Conservation (phyloP, 2,329 filamentous ascomycete genomes). For the Lasiodiplodia theobromae region DNA sequence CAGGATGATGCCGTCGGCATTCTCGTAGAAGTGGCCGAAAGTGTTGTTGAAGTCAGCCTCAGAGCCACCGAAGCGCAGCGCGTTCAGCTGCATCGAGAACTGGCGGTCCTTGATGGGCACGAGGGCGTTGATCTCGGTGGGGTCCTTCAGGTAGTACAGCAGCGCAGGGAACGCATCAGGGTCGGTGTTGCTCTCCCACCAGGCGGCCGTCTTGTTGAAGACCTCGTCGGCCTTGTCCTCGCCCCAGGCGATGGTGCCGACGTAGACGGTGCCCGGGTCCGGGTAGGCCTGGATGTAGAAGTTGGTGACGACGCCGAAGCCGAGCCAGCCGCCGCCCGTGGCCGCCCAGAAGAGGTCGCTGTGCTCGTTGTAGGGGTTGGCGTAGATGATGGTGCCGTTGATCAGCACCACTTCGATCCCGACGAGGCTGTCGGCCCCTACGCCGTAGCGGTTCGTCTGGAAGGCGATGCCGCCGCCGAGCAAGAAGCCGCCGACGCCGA, state of each 20-base stretch:
- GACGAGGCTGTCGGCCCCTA: constrained; percentile 37
- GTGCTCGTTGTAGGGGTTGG: constrained; percentile 41
- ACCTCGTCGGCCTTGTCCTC: constrained; percentile 19
- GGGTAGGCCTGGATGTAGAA: constrained; percentile 47
- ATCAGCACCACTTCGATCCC: constrained; percentile 48
- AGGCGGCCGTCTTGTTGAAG: constrained; percentile 11
- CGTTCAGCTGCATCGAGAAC: constrained; percentile 21
- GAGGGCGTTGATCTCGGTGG: constrained; percentile 14
- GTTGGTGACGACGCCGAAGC: constrained; percentile 53
- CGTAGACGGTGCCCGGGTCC: constrained; percentile 22
- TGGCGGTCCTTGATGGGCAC: constrained; percentile 16
- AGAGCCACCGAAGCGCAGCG: constrained; percentile 15
- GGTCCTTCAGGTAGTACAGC: constrained; percentile 29
- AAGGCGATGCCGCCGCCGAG: constrained; percentile 42
- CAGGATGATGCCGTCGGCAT: constrained; percentile 4
- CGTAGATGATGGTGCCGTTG: constrained; percentile 47
- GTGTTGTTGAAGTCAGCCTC: constrained; percentile 21
- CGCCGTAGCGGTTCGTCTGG: constrained; percentile 36
- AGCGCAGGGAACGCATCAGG: constrained; percentile 16
- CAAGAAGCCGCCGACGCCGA: constrained; percentile 41
- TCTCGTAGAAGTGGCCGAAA: constrained; percentile 16
- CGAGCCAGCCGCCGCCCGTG: constrained; percentile 53
- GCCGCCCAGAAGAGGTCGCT: constrained; percentile 48
- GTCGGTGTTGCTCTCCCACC: constrained; percentile 19
- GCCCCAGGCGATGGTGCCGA: constrained; percentile 21